A percentile compares a stretch with the other conserved stretches of the same genome.
phyloP scores from a whole-genome alignment of 352 stramenopile species.

The Phytophthora tentaculata region DNA sequence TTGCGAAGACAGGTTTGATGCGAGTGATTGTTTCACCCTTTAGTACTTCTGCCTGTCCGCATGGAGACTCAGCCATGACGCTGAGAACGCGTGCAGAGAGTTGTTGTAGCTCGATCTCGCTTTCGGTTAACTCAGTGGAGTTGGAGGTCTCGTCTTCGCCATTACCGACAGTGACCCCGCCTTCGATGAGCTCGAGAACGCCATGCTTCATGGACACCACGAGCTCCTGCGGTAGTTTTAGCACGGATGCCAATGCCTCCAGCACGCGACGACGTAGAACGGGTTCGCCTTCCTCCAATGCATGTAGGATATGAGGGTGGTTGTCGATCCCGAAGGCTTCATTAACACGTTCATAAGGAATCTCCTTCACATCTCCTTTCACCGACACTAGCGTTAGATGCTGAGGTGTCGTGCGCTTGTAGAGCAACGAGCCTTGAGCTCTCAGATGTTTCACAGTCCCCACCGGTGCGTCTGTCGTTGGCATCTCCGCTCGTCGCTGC shows the following conservation, averaged over 20 bases:
- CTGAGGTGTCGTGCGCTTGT: constrained; percentile 68
- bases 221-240: constrained; percentile 66
- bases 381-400: constrained; percentile 64
- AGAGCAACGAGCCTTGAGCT: constrained; percentile 57
- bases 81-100: constrained; percentile 60
- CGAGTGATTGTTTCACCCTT: constrained; percentile 43
- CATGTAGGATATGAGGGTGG: constrained; percentile 70
- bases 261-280: constrained; percentile 60
- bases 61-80: constrained; percentile 55
- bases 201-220: constrained; percentile 68
- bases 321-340: constrained; percentile 78
- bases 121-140: constrained; percentile 18
- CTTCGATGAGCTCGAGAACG: constrained; percentile 62
- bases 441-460: constrained; percentile 58
- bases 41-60: constrained; percentile 48
- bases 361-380: constrained; percentile 57
- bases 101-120: constrained; percentile 53
- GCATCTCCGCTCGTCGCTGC: constrained; percentile 20
- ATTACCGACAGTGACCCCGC: constrained; percentile 16
- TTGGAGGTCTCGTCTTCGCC: constrained; percentile 2
- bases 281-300: constrained; percentile 60
- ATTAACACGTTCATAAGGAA: constrained; percentile 64
- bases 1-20: constrained; percentile 55
- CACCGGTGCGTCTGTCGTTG: background rate
- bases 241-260: constrained; percentile 50